phyloP scores from a whole-genome alignment of 257 asterid species.

The Coffea eugenioides region DNA sequence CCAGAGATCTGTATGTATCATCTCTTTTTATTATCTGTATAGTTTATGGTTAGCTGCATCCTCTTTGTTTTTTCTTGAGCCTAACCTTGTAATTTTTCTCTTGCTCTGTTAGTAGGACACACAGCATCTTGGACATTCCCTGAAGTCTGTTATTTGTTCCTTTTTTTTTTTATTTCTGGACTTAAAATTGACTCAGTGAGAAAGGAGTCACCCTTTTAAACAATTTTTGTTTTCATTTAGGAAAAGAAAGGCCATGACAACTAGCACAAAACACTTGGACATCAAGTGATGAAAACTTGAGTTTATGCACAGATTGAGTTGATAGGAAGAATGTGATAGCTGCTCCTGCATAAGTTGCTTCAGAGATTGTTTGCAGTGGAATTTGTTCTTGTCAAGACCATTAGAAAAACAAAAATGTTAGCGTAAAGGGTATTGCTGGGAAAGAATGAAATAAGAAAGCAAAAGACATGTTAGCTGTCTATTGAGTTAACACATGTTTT shows the following conservation, averaged over 20 bases:
- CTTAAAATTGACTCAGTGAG: neutral
- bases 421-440: neutral
- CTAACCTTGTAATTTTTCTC: neutral
- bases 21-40: neutral
- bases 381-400: neutral
- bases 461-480: neutral
- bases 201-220: neutral
- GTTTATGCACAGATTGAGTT: neutral
- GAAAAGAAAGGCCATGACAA: neutral
- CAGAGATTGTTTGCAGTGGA: neutral
- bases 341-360: neutral
- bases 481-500: neutral
- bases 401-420: neutral
- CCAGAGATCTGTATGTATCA: neutral
- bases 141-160: neutral
- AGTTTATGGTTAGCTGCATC: neutral
- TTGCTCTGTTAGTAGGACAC: neutral
- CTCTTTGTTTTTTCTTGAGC: neutral
- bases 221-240: neutral
- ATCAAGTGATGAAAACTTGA: neutral
- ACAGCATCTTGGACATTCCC: neutral
- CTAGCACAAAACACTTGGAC: neutral
- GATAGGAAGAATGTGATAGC: neutral
- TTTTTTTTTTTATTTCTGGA: neutral
- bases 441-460: neutral